Evolutionary conservation across 2,329 filamentous ascomycete species (phyloP).

Genomic region (Aspergillus hortae): DNA sequence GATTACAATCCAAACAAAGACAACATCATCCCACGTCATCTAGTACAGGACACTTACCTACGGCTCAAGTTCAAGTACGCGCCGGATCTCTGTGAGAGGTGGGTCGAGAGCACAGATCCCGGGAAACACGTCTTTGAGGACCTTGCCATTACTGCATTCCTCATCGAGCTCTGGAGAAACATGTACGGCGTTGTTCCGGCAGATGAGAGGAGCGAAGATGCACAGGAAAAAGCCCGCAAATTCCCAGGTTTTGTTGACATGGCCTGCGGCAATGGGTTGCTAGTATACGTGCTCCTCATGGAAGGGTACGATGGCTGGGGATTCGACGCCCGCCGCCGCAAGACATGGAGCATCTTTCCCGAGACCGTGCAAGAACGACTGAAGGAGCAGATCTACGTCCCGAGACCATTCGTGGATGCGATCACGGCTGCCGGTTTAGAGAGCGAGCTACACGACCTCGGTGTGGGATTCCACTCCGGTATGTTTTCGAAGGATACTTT

Average conservation of each 20-base stretch:
- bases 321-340: slow-evolving; percentile 82
- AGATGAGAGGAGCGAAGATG: slow-evolving; percentile 13
- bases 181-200: slow-evolving; percentile 61
- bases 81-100: slow-evolving; percentile 63
- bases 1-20: slow-evolving; percentile 83
- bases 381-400: slow-evolving; percentile 60
- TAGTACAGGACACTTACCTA: slow-evolving; percentile 78
- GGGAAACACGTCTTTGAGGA: slow-evolving; percentile 95
- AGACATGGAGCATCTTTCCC: slow-evolving; percentile 77
- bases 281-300: slow-evolving; percentile 74
- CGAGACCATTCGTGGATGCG: slow-evolving; percentile 44
- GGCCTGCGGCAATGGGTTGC: slow-evolving; percentile 88
- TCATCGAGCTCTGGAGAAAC: slow-evolving; percentile 84
- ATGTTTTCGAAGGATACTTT: slow-evolving; percentile 73
- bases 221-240: slow-evolving; percentile 15
- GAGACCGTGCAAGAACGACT: slow-evolving; percentile 47
- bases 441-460: slow-evolving; percentile 9
- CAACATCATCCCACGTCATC: slow-evolving; percentile 69
- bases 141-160: slow-evolving; percentile 81
- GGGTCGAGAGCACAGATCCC: slow-evolving; percentile 85
- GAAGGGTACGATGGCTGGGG: slow-evolving; percentile 87
- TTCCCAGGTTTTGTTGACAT: slow-evolving; percentile 96
- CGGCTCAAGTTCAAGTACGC: slow-evolving; percentile 78
- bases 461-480: slow-evolving; percentile 47
- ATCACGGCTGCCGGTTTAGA: not conserved